phyloP scores from a whole-genome alignment of 139 green algal genomes.

The Chlorella sp. region DNA sequence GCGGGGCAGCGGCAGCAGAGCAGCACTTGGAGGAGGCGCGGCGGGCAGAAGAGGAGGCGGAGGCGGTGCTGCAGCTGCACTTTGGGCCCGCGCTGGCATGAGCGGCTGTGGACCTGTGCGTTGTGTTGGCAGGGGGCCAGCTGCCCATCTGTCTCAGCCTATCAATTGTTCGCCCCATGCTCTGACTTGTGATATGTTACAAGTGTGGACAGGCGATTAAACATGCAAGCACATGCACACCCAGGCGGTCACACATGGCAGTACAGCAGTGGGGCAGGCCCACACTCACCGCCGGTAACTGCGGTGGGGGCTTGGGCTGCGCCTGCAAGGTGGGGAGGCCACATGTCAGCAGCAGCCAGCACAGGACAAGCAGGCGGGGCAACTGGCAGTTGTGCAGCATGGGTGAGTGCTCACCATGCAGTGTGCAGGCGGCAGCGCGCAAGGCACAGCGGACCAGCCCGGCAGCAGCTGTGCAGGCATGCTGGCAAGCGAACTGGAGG shows the following conservation, averaged over 20 bases:
- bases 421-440: not conserved
- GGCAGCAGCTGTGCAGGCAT: not conserved
- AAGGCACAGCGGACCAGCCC: not conserved
- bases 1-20: not conserved
- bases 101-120: not conserved
- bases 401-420: too few relatives aligned
- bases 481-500: not conserved
- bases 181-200: too few relatives aligned
- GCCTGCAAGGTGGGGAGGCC: not conserved
- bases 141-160: too few relatives aligned
- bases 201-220: too few relatives aligned
- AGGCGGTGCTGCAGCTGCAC: constrained; percentile 2
- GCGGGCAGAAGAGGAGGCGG: not conserved
- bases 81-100: not conserved
- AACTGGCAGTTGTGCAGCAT: too few relatives aligned
- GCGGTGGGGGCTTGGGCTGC: not conserved
- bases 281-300: not conserved
- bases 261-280: too few relatives aligned
- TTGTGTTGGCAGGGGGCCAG: not conserved
- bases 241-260: not conserved
- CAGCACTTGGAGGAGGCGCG: constrained; percentile 1
- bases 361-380: not conserved
- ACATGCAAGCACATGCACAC: not conserved
- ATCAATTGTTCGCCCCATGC: too few relatives aligned
- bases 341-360: not conserved